These are phyloP conservation scores for Pyrus communis DNA, from an alignment of 306 rosid species.

Conservation along the genomic window DNA sequence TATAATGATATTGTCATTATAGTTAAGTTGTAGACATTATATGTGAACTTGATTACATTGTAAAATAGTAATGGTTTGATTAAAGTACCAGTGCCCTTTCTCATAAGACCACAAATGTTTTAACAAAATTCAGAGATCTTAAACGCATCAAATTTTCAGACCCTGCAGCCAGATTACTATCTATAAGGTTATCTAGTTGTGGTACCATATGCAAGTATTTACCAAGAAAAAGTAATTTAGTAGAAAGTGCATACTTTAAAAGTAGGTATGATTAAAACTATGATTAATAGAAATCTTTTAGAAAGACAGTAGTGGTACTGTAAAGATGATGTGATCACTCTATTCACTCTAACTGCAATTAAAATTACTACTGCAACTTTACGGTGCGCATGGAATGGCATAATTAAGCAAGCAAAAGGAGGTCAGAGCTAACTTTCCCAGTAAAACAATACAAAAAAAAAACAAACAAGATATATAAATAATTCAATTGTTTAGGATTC, in stretches of 20 bases:
- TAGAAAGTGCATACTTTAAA: constrained; percentile 48
- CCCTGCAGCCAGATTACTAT: neutral
- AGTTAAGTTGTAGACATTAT: too few species aligned
- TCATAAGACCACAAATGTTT: too few species aligned
- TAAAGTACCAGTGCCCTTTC: too few species aligned
- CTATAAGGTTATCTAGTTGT: neutral
- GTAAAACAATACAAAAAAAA: constrained; percentile 32
- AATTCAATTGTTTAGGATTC: constrained; percentile 18
- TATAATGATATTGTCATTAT: too few species aligned
- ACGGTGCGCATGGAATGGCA: constrained; percentile 84
- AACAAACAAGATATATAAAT: neutral
- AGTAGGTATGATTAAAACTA: constrained; percentile 65
- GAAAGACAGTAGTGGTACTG: constrained; percentile 42
- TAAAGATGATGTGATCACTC: constrained; percentile 39
- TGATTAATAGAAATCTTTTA: constrained; percentile 62
- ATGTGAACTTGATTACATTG: too few species aligned
- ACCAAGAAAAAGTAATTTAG: constrained; percentile 15
- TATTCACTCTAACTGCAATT: constrained; percentile 10
- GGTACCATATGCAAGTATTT: neutral
- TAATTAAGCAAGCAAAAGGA: constrained; percentile 43
- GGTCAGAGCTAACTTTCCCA: constrained; percentile 51
- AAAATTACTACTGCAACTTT: constrained; percentile 43
- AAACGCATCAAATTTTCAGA: too few species aligned
- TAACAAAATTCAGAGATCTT: too few species aligned
- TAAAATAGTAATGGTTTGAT: too few species aligned